Base-by-base conservation (phyloP, 2,329 filamentous ascomycete genomes). In the Elsinoe ampelina region DNA sequence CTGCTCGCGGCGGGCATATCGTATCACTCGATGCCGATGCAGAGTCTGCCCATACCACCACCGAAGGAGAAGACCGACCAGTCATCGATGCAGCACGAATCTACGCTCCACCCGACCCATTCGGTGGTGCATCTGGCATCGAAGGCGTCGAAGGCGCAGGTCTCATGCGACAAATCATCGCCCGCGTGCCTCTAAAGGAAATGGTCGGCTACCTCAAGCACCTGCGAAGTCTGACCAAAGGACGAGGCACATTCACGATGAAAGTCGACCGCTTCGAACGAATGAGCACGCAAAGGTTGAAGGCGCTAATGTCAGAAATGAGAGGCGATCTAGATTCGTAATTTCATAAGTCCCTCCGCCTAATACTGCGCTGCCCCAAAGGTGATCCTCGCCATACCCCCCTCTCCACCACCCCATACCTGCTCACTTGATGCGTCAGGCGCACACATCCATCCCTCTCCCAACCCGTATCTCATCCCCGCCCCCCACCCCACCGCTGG, bases 161-260 rank as follows among this genome's bases (percentile, higher is more conserved):
- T 64, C 70, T 77, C 42, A 63, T 60, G 57, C 62, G 65, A 32
- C 80, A 82, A 58, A 89, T 98, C 63, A 84, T 86, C 10, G 93
- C 91, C 19, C 83, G 87, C 65, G 92, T 97, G 26, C 93, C 93
- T 32, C 77, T 97, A 64, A 95, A 93, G 72, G 92, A 97, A 72
- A 96, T 97, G 89, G 85, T 97, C 35, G 88, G 92, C 41, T 98
- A 97, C 70, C 77, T 97, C 63, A 89, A 89, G 68, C 88, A 95
- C 67, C 72, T 98, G 61, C 78, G 93, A 54, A 91, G 89, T 71
- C 79, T 95, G 75, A 98, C 92, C 2, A 87, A 86, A 2, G 93
- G 93, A 0, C 79, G 93, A 57, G 85, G 85, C 0, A 87, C 84
- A 1, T 89, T 88, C 68, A 81, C 87, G 3, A 89, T 89, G 85